Evolutionary conservation across 371 early-diverging fungal species (phyloP).

Genomic region (Syncephalastrum contaminatum): DNA sequence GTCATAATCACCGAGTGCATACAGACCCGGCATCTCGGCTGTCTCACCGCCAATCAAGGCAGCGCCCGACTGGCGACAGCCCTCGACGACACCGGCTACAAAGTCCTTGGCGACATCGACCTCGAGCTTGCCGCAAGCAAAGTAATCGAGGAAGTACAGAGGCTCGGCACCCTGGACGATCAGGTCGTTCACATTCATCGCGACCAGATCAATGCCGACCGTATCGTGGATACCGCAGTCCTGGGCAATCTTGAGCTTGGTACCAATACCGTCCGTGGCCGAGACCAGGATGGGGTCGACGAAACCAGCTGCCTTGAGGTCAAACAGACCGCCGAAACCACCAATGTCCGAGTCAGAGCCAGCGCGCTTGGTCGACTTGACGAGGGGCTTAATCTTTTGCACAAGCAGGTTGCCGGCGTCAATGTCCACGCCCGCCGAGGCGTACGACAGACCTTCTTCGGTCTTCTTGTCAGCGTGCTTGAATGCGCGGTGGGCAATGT

Average conservation of each 20-base stretch:
- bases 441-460: constrained; percentile 72
- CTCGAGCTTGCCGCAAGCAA: constrained; percentile 92
- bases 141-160: constrained; percentile 96
- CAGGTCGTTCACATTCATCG: constrained; percentile 98
- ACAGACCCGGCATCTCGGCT: constrained; percentile 99
- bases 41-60: constrained; percentile 98
- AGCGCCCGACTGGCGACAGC: constrained; percentile 89
- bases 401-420: constrained; percentile 95
- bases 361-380: constrained; percentile 85
- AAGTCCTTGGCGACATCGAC: constrained; percentile 90
- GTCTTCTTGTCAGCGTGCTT: constrained; percentile 49
- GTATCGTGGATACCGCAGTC: constrained; percentile 82
- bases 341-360: constrained; percentile 97
- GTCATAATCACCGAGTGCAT: constrained; percentile 86
- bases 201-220: constrained; percentile 95
- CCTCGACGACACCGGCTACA: constrained; percentile 92
- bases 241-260: constrained; percentile 96
- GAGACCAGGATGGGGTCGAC: constrained; percentile 90
- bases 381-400: constrained; percentile 91
- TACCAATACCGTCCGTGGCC: constrained; percentile 98
- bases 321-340: constrained; percentile 97
- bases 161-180: constrained; percentile 99
- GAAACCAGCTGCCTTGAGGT: constrained; percentile 90
- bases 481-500: constrained; percentile 90
- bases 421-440: constrained; percentile 94